Base-by-base conservation (phyloP, 2,329 filamentous ascomycete species). In the Arthroderma uncinatum region DNA sequence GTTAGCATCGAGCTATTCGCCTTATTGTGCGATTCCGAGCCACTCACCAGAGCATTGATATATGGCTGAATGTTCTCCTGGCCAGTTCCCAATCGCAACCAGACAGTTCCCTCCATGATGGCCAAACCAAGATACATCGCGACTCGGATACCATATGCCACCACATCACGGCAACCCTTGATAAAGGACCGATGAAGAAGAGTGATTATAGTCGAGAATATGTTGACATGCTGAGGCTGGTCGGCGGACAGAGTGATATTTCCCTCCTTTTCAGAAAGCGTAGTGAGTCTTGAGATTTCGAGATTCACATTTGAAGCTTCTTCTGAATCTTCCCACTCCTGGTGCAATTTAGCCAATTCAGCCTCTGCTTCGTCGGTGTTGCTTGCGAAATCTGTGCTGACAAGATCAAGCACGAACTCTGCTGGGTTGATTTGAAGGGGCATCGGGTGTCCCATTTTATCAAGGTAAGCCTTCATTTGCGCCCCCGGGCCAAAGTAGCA, bases 101-200 rank as follows among this genome's bases (percentile, higher is more conserved):
- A 95, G 10, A 94, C 86, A 0, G 89, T 94, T 4, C 89, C 89
- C 85, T 92, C 90, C 81, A 93, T 85, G 63, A 93, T 81, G 1
- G 88, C 88, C 14, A 94, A 77, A 0, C 82, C 81, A 59, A 85
- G 77, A 70, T 94, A 93, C 88, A 94, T 94, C 40, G 80, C 84
- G 42, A 93, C 77, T 2, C 89, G 82, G 63, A 93, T 89, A 0
- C 86, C 87, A 65, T 95, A 95, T 0, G 85, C 88, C 54, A 95
- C 82, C 5, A 94, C 78, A 67, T 95, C 89, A 25, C 89, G 83
- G 69, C 91, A 87, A 50, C 83, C 86, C 73, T 95, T 95, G 70
- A 94, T 83, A 66, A 88, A 89, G 12, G 83, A 83, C 28, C 89
- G 82, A 67, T 92, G 87, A 14, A 93, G 78, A 2, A 94, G 78